Evolutionary conservation across 140 eudicot genomes (phyloP), one percentile per base, ranked within the genome.

Genomic region (Senecio squalidus): DNA sequence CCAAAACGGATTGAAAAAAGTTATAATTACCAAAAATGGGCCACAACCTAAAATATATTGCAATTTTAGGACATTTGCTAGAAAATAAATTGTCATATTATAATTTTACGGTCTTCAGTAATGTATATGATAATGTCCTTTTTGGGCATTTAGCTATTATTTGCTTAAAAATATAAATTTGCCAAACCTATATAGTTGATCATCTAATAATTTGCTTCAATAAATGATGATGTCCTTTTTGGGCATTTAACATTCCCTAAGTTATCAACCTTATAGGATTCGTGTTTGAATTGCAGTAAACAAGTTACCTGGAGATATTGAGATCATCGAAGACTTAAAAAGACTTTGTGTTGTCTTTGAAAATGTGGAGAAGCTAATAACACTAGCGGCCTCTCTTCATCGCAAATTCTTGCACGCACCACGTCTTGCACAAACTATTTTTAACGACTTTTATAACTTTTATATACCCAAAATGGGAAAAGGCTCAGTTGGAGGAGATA

Each of bases 301-400:
- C 78, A 82, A 66, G 33, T 40, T 67, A 25, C 55, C 81, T 16
- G 54, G 74, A 24, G 86, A 76, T 76, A 56, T 66, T 50, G 94
- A 84, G 67, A 56, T 64, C 44, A 63, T 67, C 28, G 82, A 81
- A 64, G 98, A 86, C 72, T 60, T 84, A n/a, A 79, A 64, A 71
- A 83, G 93, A 68, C 86, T 92, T 14, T 73, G 89, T 67, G 77
- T 61, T 38, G 78, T 89, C 55, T 87, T 87, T 57, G 92, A 76
- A 73, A 86, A 84, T 39, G 79, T 92, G 58, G 98, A 92, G 68
- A 79, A 76, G 64, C 75, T 92, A 50, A 63, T 76, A 16, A 38
- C 62, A 5, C 34, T 84, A n/a, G 96, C 96, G 16, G 95, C 95
- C 55, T 87, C 95, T 62, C 86, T 92, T 64, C 95, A 82, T 62